Evolutionary conservation across 257 asterid genomes (phyloP).

Genomic region (Handroanthus guayacan): DNA sequence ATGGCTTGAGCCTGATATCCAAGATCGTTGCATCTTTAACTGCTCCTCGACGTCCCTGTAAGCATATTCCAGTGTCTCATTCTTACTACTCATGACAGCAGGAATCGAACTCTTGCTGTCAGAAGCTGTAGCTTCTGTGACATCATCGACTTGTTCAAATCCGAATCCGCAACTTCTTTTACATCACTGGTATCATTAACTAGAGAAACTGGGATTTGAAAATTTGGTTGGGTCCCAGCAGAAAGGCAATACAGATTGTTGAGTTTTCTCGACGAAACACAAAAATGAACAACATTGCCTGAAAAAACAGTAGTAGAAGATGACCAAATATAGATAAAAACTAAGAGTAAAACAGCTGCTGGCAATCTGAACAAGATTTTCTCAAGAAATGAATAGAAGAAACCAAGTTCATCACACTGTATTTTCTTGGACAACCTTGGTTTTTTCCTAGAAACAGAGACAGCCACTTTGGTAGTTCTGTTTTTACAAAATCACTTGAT

Average conservation of each 20-base stretch:
- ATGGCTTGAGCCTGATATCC: constrained; percentile 41
- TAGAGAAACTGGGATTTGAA: constrained; percentile 43
- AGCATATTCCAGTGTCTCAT: constrained; percentile 46
- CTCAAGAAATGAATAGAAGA: constrained; percentile 40
- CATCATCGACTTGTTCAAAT: not conserved
- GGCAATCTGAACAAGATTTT: constrained; percentile 50
- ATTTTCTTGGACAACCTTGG: constrained; percentile 41
- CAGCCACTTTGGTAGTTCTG: constrained; percentile 37
- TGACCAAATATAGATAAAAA: constrained; percentile 65
- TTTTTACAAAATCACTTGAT: not conserved
- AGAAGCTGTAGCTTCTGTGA: not conserved
- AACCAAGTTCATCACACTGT: constrained; percentile 34
- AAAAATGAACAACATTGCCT: constrained; percentile 57
- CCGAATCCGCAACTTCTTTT: constrained; percentile 1
- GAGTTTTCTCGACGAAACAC: constrained; percentile 69
- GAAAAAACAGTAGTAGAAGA: constrained; percentile 63
- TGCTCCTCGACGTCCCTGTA: constrained; percentile 48
- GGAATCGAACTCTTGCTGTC: constrained; percentile 24
- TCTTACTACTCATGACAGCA: constrained; percentile 16
- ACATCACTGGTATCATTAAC: constrained; percentile 37
- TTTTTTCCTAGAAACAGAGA: constrained; percentile 52
- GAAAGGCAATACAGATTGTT: constrained; percentile 64
- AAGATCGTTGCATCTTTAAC: constrained; percentile 57
- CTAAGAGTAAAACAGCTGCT: constrained; percentile 42
- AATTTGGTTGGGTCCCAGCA: constrained; percentile 63